phyloP scores from a whole-genome alignment of 2,329 filamentous ascomycete species.

The Myriosclerotinia scirpicola region DNA sequence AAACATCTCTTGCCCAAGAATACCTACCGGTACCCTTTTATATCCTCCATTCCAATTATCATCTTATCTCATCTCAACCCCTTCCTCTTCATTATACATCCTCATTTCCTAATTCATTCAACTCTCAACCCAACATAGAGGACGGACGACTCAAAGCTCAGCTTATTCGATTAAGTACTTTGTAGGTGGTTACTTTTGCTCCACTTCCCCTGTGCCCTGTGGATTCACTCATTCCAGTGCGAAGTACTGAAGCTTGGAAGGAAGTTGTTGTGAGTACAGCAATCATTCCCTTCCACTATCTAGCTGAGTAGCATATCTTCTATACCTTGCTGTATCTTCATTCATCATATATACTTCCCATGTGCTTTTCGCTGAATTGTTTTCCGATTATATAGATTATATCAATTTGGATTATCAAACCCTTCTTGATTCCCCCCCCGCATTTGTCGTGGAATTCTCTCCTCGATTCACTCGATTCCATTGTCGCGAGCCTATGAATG shows the following conservation, averaged over 20 bases:
- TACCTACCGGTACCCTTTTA: background rate
- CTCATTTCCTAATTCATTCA: background rate
- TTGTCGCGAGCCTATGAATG: background rate
- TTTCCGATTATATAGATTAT: conserved; percentile 14
- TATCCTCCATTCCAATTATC: background rate
- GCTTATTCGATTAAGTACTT: background rate
- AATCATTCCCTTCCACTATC: conserved; percentile 1
- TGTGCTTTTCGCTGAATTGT: conserved; percentile 9
- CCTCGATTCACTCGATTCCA: conserved; percentile 7
- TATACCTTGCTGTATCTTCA: background rate
- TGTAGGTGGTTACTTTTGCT: conserved; percentile 6
- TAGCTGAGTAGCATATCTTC: background rate
- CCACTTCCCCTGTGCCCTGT: background rate
- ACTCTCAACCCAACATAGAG: conserved; percentile 1
- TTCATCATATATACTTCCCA: background rate
- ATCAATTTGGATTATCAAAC: background rate
- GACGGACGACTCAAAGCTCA: background rate
- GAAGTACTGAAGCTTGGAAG: background rate
- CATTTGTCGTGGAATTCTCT: conserved; percentile 12
- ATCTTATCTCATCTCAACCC: background rate
- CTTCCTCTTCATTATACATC: background rate
- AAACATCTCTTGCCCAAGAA: background rate
- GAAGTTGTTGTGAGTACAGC: background rate
- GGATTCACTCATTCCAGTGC: conserved; percentile 3
- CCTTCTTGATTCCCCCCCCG: conserved; percentile 2